phyloP scores from a whole-genome alignment of 176 grass and related monocot species.

The Avena sativa region DNA sequence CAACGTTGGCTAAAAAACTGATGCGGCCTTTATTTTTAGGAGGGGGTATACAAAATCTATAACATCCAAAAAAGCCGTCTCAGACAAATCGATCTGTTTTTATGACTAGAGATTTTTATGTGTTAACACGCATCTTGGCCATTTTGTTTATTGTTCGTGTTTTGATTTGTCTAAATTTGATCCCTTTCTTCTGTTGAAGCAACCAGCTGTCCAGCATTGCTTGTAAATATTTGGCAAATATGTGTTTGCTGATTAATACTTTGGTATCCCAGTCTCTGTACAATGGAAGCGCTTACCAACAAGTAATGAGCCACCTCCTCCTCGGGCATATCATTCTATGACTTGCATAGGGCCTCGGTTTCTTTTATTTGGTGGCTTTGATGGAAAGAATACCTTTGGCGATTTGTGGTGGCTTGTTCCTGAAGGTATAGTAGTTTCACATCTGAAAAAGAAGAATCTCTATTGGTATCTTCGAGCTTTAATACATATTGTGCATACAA shows the following conservation, averaged over 20 bases:
- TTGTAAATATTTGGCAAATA: background rate
- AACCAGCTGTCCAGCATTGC: background rate
- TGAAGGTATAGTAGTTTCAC: conserved; percentile 71
- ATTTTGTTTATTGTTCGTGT: conserved; percentile 5
- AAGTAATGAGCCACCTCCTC: conserved; percentile 74
- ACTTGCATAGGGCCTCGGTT: conserved; percentile 74
- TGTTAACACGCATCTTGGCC: background rate
- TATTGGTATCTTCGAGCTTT: conserved; percentile 32
- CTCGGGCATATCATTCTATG: conserved; percentile 97
- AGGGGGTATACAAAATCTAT: background rate
- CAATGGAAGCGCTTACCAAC: conserved; percentile 91
- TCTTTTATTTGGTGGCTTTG: conserved; percentile 99
- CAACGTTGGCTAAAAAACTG: background rate
- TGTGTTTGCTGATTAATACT: conserved; percentile 37
- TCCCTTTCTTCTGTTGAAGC: background rate
- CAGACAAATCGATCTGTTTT: background rate
- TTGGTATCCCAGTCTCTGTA: conserved; percentile 72
- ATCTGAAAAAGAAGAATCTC: background rate
- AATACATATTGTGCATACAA: background rate
- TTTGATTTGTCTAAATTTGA: background rate
- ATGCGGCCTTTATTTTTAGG: background rate
- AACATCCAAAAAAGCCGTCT: conserved; percentile 19
- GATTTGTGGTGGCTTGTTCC: conserved; percentile 99
- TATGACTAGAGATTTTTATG: background rate
- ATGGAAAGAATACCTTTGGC: conserved; percentile 93